Evolutionary conservation across 441 rosid species (phyloP), one percentile per base, ranked within the genome.

Genomic region (Aleurites moluccanus): DNA sequence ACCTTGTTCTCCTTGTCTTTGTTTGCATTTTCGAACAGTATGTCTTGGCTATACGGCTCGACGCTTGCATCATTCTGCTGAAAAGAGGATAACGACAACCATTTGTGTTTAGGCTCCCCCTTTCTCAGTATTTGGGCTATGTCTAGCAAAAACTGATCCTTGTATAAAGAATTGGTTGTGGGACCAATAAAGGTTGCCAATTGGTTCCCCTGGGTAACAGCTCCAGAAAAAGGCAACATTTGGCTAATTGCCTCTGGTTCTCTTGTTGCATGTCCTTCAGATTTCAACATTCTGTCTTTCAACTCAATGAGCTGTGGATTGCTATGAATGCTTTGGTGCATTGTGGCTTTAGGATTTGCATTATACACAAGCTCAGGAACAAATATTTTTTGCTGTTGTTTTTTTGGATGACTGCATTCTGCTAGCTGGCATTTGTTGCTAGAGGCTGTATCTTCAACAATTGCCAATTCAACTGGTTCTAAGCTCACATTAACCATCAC

Each of bases 31-130:
- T 68, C 72, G 18, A 49, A 50, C 44, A 68, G 7, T 16, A 68
- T 68, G 72, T 68, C 72, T 68, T 68, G 61, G 61, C 72, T 68
- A 15, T 52, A 68, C 9, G 61, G 72, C 23, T 52, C 61, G 0
- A 47, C 72, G 30, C 72, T 68, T 14, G 59, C 72, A 28, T 68
- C 72, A 52, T 68, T 68, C 45, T 68, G 72, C 72, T 68, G 60
- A 68, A 52, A 52, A 68, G 44, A 20, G 27, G 72, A 68, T 14
- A 65, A 44, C 2, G 69, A 65, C 33, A 44, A 65, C 20, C 52
- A 42, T 44, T 65, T 42, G 53, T 42, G 69, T 44, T 42, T 42
- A 21, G 50, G 69, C 30, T 65, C 53, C 21, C 23, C 69, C 33
- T 16, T 65, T 28, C 59, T 50, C 15, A 3, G 18, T 7, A 50